A percentile compares a stretch with the other conserved stretches of the same genome.
Evolutionary conservation across 192 early-diverging fungal species (phyloP).

Genomic region (Backusella circina): DNA sequence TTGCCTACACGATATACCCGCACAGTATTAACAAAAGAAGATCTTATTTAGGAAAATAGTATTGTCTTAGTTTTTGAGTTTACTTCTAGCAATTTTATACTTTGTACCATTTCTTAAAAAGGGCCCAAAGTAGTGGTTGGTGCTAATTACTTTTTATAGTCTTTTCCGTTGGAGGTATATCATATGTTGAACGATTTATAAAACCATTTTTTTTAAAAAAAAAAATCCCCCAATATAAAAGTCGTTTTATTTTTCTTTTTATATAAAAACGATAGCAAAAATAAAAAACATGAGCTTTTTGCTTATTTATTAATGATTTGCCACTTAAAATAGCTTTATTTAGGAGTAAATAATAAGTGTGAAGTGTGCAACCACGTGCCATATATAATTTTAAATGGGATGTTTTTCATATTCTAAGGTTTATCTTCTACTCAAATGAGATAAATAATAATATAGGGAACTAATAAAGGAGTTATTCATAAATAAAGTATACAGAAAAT

Average conservation of each 20-base stretch:
- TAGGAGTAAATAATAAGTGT: background rate
- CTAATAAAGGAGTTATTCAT: background rate
- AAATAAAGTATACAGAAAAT: background rate
- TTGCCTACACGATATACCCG: too few species aligned
- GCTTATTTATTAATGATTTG: background rate
- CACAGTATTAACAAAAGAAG: too few species aligned
- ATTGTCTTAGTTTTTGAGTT: too few species aligned
- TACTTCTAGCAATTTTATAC: too few species aligned
- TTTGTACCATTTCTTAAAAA: too few species aligned
- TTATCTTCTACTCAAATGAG: background rate
- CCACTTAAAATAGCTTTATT: background rate
- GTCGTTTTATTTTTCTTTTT: background rate
- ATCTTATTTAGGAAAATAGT: too few species aligned
- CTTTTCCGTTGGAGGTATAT: too few species aligned
- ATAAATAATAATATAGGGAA: background rate
- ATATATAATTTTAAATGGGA: background rate
- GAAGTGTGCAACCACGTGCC: background rate
- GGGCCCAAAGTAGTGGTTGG: too few species aligned
- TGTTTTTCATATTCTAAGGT: background rate
- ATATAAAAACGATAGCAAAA: background rate
- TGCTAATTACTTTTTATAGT: too few species aligned
- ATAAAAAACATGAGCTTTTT: background rate
- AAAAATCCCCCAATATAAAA: too few species aligned
- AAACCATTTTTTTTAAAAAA: too few species aligned
- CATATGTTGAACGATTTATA: too few species aligned